Evolutionary conservation across 2,329 filamentous ascomycete genomes (phyloP).

Genomic region (Ascochyta pisi): DNA sequence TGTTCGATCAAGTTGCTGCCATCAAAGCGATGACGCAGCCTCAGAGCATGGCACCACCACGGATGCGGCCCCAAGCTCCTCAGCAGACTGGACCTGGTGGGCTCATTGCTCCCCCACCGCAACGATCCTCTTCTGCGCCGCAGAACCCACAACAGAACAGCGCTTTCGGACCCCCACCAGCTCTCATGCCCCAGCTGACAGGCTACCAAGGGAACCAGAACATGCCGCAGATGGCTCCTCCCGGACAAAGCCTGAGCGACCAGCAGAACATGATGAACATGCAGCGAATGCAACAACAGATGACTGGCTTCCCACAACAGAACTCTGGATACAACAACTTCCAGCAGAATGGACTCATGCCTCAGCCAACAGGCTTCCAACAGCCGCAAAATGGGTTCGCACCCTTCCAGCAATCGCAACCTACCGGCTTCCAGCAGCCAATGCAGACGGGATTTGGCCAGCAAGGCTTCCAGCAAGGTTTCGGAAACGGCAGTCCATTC

Average conservation of each 20-base stretch:
- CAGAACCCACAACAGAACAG: constrained; percentile 72
- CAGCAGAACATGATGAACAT: constrained; percentile 54
- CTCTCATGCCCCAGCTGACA: constrained; percentile 86
- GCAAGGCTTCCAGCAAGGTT: constrained; percentile 46
- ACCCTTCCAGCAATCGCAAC: constrained; percentile 55
- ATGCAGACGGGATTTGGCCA: constrained; percentile 55
- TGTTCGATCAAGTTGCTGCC: constrained; percentile 48
- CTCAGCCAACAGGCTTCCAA: constrained; percentile 54
- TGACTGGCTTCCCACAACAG: constrained; percentile 51
- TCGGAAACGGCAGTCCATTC: constrained; percentile 58
- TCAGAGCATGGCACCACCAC: constrained; percentile 51
- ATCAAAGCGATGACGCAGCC: constrained; percentile 49
- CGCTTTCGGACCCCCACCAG: constrained; percentile 72
- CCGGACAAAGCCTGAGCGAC: constrained; percentile 79
- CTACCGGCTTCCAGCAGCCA: constrained; percentile 50
- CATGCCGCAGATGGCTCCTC: constrained; percentile 69
- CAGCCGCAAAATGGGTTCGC: constrained; percentile 51
- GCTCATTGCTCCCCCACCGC: constrained; percentile 78
- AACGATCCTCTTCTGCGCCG: constrained; percentile 84
- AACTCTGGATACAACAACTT: constrained; percentile 38
- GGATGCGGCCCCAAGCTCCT: constrained; percentile 76
- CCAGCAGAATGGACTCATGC: constrained; percentile 48
- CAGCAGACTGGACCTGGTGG: constrained; percentile 65
- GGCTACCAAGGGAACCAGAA: constrained; percentile 62
- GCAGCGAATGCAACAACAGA: constrained; percentile 47